phyloP scores from a whole-genome alignment of 805 yeast species.

The Wickerhamomyces xylosicus region DNA sequence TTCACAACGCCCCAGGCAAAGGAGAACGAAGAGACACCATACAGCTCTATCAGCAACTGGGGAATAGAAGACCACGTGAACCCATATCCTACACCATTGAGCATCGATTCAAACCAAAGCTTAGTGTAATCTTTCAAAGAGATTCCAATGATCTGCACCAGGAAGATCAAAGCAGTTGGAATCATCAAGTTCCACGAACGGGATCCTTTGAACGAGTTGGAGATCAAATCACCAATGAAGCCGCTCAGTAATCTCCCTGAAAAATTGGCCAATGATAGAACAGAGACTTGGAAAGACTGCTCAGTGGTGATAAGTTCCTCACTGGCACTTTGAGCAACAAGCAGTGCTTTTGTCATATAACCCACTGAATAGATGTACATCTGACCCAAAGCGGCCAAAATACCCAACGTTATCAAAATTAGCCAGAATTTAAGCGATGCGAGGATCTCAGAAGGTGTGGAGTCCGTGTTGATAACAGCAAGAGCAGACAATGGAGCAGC shows the following conservation, averaged over 20 bases:
- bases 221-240: constrained; percentile 47
- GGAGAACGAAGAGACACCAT: constrained; percentile 59
- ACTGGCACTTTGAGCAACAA: constrained; percentile 13
- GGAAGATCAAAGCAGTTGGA: constrained; percentile 36
- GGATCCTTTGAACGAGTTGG: constrained; percentile 32
- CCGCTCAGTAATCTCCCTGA: constrained; percentile 59
- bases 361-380: constrained; percentile 72
- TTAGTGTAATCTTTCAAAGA: constrained; percentile 21
- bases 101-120: constrained; percentile 41
- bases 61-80: constrained; percentile 65
- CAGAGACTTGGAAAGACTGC: constrained; percentile 65
- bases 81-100: constrained; percentile 66
- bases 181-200: constrained; percentile 45
- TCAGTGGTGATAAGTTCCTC: constrained; percentile 30
- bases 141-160: constrained; percentile 42
- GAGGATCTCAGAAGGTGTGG: constrained; percentile 14
- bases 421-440: constrained; percentile 34
- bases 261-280: constrained; percentile 61
- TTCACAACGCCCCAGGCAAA: constrained; percentile 69
- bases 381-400: constrained; percentile 60
- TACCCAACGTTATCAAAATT: constrained; percentile 38
- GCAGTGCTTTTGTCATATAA: constrained; percentile 46
- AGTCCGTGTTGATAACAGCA: background rate
- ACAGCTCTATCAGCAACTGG: constrained; percentile 62
- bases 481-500: no score